Base-by-base conservation (phyloP, 306 rosid genomes). In the Acacia crassicarpa region DNA sequence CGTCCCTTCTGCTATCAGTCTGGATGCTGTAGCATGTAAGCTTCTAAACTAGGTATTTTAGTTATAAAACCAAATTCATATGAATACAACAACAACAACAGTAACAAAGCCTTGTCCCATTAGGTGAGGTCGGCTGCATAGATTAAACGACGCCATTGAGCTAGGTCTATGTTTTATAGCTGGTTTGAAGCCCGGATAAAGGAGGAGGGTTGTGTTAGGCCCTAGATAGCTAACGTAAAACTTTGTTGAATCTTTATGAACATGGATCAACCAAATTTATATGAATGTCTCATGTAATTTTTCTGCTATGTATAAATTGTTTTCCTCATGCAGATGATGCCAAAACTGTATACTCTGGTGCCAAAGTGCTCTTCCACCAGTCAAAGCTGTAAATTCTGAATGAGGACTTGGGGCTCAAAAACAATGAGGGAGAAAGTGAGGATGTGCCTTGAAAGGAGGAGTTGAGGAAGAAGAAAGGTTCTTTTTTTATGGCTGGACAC, bases 21-120 rank as follows among this genome's bases (percentile, higher is more conserved):
- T 90, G 81, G 82, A 90, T 48, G 27, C 82, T 58, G 83, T 95
- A 68, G 81, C 95, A 83, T 94, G 99, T 91, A 84, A 59, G 62
- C 27, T 56, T 67, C 83, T 75, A 51, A 20, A 75, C 72, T 44
- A n/a, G 74, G 72, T 45, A 13, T 76, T 69, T 59, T 71, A 71
- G 59, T 35, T 63, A 68, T 54, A 81, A 27, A 27, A 40, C 56
- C 81, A 77, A 68, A 78, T 41, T 83, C 75, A 72, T 73, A 68
- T 62, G 66, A 67, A 46, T 80, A 38, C 41, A 38, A 38, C 1
- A 38, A 38, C 41, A 6, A 0, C 6, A 35, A 5, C 40, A 35
- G 6, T 0, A 35, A 35, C 40, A 38, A 38, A 38, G 8, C 41
- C 41, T 38, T 38, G 6, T 38, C 8, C 8, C 41, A 38, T 1